A percentile compares a stretch with the other conserved stretches of the same genome.
phyloP scores from a whole-genome alignment of 257 asterid species.

The Anisodus tanguticus region DNA sequence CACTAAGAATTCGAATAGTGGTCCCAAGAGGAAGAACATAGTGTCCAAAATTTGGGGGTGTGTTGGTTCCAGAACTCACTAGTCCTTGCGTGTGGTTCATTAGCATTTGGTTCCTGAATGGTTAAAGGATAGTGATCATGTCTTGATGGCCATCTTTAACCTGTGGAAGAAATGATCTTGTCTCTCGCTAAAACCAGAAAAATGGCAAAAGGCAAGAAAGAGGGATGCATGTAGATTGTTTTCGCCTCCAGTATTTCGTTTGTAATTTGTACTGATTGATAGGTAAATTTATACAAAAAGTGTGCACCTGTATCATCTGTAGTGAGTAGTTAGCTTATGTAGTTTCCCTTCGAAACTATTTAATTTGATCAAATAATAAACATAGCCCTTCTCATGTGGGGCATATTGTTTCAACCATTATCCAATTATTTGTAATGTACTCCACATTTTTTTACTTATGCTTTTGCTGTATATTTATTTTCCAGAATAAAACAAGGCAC shows the following conservation, averaged over 20 bases:
- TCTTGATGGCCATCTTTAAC: constrained; percentile 1
- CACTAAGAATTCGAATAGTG: no score
- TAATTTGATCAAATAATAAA: no score
- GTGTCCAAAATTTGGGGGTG: neutral
- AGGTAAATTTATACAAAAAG: neutral
- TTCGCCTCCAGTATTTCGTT: neutral
- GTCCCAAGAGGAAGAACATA: neutral
- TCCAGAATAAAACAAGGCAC: neutral
- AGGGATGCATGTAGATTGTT: neutral
- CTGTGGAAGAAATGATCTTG: neutral
- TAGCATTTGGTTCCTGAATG: neutral
- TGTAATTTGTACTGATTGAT: neutral
- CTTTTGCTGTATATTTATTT: neutral
- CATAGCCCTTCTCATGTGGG: neutral
- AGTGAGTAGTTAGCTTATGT: neutral
- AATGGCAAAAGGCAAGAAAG: neutral
- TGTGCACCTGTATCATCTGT: neutral
- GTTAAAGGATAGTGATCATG: neutral
- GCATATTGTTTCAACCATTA: neutral
- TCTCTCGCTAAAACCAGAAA: neutral
- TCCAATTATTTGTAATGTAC: neutral
- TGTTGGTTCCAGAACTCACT: neutral
- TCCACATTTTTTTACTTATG: neutral
- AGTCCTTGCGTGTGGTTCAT: neutral
- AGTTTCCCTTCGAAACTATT: neutral